These are phyloP conservation scores for Apiosordaria backusii DNA, from an alignment of 495 filamentous ascomycete genomes.

Conservation along the genomic window DNA sequence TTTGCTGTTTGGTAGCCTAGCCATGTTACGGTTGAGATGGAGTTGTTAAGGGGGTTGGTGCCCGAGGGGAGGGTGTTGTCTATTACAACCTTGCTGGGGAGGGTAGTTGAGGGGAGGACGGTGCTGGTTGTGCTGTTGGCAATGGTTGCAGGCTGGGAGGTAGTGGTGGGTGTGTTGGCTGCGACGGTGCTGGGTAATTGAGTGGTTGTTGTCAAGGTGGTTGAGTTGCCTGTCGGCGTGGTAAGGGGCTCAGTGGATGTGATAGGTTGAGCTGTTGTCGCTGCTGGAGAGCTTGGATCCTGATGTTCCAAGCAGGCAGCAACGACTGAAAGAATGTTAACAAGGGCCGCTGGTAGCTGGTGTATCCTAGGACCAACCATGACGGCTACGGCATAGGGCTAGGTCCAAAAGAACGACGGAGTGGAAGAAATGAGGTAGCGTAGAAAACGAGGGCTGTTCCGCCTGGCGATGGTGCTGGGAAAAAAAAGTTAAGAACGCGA, in stretches of 20 bases:
- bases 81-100: background rate
- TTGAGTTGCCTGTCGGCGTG: background rate
- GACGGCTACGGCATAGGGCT: background rate
- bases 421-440: background rate
- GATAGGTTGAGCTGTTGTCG: too few species aligned
- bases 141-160: background rate
- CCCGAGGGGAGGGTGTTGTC: constrained; percentile 38
- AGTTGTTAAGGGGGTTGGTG: constrained; percentile 26
- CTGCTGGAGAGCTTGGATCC: too few species aligned
- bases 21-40: constrained; percentile 16
- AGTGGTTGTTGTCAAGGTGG: too few species aligned
- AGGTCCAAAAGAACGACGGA: background rate
- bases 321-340: too few species aligned
- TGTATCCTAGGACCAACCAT: background rate
- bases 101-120: background rate
- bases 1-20: constrained; percentile 36
- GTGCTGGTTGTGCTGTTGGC: background rate
- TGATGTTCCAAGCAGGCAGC: too few species aligned
- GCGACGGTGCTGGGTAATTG: too few species aligned
- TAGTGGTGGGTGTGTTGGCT: background rate
- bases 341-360: background rate
- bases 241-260: too few species aligned
- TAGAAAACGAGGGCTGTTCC: too few species aligned
- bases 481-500: background rate
- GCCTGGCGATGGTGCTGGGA: background rate